Evolutionary conservation across 208 protist species (phyloP).

Genomic region (Acanthamoeba culbertsoni): DNA sequence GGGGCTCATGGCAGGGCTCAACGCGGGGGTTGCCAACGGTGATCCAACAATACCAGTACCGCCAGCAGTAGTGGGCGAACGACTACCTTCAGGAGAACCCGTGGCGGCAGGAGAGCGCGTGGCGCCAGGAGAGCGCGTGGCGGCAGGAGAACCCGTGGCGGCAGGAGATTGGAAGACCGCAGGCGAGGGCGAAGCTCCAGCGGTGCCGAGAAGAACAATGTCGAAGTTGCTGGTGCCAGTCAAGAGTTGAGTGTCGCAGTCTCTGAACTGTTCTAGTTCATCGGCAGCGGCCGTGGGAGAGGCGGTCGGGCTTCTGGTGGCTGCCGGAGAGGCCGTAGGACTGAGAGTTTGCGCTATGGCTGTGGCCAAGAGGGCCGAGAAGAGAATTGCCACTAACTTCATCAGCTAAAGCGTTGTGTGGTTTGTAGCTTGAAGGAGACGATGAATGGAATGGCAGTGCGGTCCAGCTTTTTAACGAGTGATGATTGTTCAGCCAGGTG

Average conservation of each 20-base stretch:
- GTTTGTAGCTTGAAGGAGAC: not conserved
- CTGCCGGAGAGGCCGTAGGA: not conserved
- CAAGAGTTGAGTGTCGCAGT: not conserved
- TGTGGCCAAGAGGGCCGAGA: not conserved
- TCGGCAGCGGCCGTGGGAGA: not conserved
- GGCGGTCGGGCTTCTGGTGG: not conserved
- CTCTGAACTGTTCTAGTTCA: not conserved
- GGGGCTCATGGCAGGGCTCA: not conserved
- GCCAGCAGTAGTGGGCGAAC: not conserved
- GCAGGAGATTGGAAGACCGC: not conserved
- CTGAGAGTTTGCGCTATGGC: not conserved
- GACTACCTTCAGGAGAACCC: not conserved
- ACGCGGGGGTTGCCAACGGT: not conserved
- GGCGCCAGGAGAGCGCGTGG: not conserved
- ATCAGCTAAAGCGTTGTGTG: not conserved
- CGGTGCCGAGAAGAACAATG: not conserved
- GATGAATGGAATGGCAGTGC: not conserved
- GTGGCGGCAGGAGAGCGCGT: not conserved
- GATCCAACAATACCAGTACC: not conserved
- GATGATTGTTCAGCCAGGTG: not conserved
- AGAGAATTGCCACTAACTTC: not conserved
- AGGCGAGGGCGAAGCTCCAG: not conserved
- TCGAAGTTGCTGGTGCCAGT: not conserved
- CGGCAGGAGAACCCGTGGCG: not conserved
- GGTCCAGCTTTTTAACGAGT: not conserved